A percentile compares a stretch with the other conserved stretches of the same genome.
Evolutionary conservation across 2,329 filamentous ascomycete genomes (phyloP).

Genomic region (Huntiella abstrusa): DNA sequence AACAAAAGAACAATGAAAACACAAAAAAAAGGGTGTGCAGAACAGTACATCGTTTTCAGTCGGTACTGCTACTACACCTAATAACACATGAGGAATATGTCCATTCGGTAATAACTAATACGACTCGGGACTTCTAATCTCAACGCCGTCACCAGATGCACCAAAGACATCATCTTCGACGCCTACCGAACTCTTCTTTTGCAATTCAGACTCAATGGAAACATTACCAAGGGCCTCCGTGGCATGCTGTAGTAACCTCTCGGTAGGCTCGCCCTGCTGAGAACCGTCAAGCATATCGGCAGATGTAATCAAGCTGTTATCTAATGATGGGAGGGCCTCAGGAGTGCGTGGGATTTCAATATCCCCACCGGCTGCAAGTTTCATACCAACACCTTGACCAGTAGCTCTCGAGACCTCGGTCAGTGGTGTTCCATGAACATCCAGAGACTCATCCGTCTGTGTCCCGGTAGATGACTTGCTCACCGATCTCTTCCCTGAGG

Average conservation of each 20-base stretch:
- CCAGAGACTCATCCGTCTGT: neutral
- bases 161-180: conserved; percentile 9
- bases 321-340: conserved; percentile 8
- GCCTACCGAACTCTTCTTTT: neutral
- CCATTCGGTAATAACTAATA: neutral
- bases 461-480: conserved; percentile 1
- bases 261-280: conserved; percentile 1
- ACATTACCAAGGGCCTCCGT: conserved; percentile 1
- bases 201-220: neutral
- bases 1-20: neutral
- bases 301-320: conserved; percentile 8
- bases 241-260: neutral
- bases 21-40: neutral
- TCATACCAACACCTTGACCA: neutral
- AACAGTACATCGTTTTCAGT: neutral
- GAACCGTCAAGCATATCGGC: conserved; percentile 2
- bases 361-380: neutral
- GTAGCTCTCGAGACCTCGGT: neutral
- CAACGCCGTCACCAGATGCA: conserved; percentile 1
- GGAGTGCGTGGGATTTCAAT: conserved; percentile 7
- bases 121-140: conserved; percentile 2
- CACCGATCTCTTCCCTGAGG: neutral
- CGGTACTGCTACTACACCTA: too few species aligned
- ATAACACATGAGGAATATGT: too few species aligned
- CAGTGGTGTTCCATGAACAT: neutral